Percentiles rank a stretch among this genome's conserved stretches.
These are phyloP conservation scores for Euphorbia tirucalli DNA, from an alignment of 345 rosid genomes.

Conservation along the genomic window DNA sequence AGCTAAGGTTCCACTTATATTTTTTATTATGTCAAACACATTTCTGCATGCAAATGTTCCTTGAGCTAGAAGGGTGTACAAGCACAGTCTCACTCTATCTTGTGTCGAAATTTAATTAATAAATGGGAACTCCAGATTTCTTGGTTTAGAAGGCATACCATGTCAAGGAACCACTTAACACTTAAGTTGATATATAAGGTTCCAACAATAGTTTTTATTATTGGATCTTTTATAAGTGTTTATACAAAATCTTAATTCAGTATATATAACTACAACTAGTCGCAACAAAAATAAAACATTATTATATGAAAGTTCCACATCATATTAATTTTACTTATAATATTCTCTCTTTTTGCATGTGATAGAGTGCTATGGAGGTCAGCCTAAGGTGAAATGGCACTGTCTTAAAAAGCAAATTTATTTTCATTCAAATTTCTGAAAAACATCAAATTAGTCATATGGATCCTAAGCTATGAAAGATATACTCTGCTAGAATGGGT, in stretches of 20 bases:
- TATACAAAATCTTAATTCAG: neutral
- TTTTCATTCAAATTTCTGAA: neutral
- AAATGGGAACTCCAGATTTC: neutral
- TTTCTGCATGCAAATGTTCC: neutral
- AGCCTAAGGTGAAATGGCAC: neutral
- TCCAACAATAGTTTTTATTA: neutral
- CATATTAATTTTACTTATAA: neutral
- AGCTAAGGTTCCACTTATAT: neutral
- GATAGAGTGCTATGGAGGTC: neutral
- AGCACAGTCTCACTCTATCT: neutral
- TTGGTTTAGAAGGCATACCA: neutral
- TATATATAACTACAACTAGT: slow-evolving; percentile 2
- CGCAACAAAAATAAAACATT: neutral
- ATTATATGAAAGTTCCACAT: neutral
- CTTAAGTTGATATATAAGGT: neutral
- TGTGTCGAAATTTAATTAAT: neutral
- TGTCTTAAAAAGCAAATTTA: neutral
- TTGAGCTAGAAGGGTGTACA: neutral
- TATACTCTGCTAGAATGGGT: neutral
- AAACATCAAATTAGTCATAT: neutral
- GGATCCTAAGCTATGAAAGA: neutral
- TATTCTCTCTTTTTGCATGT: neutral
- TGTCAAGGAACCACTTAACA: neutral
- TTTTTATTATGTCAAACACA: neutral
- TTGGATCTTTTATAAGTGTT: neutral